Evolutionary conservation across 2,329 filamentous ascomycete genomes (phyloP), one percentile per base, ranked within the genome.

Genomic region (Fusarium nelsonii): DNA sequence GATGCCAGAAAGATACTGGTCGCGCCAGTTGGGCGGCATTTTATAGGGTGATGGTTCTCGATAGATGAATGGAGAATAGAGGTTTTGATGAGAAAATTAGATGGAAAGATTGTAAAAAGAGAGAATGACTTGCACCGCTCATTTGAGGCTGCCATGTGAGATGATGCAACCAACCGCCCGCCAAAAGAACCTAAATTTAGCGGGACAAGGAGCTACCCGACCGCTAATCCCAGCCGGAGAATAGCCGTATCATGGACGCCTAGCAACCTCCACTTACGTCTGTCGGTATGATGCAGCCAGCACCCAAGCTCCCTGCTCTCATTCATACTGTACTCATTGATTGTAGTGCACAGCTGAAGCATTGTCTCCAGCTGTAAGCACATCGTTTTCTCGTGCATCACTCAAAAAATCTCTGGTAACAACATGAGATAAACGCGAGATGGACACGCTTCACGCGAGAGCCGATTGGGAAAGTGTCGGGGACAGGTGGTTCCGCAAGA

Each of bases 401-500:
- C 54, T 32, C 14, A 20, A 30, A 45, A 34, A 61, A 37, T 23
- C n/a, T 36, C 36, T 34, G 9, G 32, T 46, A 63, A 45, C 73
- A 77, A 58, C 45, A 79, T 79, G 77, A 76, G 61, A 76, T 78
- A 75, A 51, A 68, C 68, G 58, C 58, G 66, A 68, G 50, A 89
- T 89, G 87, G 87, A 88, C 74, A 80, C 82, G 69, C 81, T 85
- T 76, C 85, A 87, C 80, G 86, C 94, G 76, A 93, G 93, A 74
- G 92, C 93, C 75, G 93, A 95, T 80, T 99, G 96, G 96, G 94
- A 97, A 84, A 92, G 89, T 80, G 89, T 98, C 71, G 96, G 93
- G 77, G 92, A 97, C 81, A 91, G 89, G 76, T 98, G 97, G 85
- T 99, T 98, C 83, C 92, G 95, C 79, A 97, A 97, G 84, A 90